phyloP scores from a whole-genome alignment of 306 rosid species.

The Oemleria cerasiformis region DNA sequence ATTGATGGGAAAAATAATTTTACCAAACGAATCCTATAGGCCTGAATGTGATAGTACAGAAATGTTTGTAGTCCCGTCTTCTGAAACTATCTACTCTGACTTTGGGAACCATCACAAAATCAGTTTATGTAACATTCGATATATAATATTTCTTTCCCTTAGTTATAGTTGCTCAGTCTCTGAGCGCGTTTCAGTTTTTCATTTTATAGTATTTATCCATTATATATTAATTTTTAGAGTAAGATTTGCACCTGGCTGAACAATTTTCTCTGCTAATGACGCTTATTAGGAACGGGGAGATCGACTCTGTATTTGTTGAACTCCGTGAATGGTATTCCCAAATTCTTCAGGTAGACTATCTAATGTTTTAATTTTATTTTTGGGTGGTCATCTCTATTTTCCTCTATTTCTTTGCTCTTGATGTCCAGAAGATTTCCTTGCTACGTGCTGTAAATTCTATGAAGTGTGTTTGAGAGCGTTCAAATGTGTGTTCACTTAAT shows the following conservation, averaged over 20 bases:
- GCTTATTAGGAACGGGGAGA: constrained; percentile 85
- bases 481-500: not conserved
- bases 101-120: not conserved
- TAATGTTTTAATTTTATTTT: constrained; percentile 4
- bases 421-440: not conserved
- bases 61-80: not conserved
- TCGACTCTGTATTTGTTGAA: constrained; percentile 72
- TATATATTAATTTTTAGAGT: constrained; percentile 5
- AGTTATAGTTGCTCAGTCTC: not conserved
- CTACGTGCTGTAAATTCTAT: not conserved
- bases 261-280: constrained; percentile 41
- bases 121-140: not conserved
- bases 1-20: not conserved
- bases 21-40: not conserved
- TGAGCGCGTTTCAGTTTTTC: not conserved
- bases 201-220: not conserved
- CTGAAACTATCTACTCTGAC: not conserved
- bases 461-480: not conserved
- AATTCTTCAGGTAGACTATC: constrained; percentile 76
- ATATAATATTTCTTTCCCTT: not conserved
- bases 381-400: not conserved
- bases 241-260: constrained; percentile 25
- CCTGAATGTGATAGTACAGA: not conserved
- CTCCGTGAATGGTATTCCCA: constrained; percentile 92
- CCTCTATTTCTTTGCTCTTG: not conserved